Conservation (phyloP, 2,329 filamentous ascomycete species). For the Pyrenophora teres region DNA sequence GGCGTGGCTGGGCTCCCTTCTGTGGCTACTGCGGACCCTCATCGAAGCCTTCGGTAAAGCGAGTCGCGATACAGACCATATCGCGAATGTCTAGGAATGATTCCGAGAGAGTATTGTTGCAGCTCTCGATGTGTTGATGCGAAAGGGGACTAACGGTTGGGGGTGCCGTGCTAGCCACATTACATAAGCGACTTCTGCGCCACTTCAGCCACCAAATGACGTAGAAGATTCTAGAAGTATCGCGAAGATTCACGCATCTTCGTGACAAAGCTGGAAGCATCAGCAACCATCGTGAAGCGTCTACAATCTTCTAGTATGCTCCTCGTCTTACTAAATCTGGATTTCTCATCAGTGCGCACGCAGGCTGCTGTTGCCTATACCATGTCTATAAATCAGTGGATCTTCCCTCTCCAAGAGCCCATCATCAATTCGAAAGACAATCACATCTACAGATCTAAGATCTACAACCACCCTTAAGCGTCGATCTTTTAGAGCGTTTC, state of each 20-base stretch:
- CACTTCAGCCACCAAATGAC: background rate
- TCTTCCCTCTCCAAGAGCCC: slow-evolving; percentile 15
- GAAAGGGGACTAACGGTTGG: no score
- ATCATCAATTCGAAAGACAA: slow-evolving; percentile 35
- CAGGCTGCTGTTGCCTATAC: slow-evolving; percentile 33
- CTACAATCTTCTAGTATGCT: slow-evolving; percentile 35
- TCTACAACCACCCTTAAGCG: slow-evolving; percentile 25
- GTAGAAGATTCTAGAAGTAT: slow-evolving; percentile 31
- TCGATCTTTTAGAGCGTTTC: slow-evolving; percentile 16
- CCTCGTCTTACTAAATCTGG: slow-evolving; percentile 31
- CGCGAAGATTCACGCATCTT: slow-evolving; percentile 30
- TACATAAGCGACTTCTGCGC: slow-evolving; percentile 30
- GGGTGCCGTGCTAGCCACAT: background rate
- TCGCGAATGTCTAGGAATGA: no score
- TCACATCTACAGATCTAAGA: slow-evolving; percentile 28
- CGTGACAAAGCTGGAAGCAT: slow-evolving; percentile 31
- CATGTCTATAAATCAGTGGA: slow-evolving; percentile 42
- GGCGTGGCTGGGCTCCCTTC: no score
- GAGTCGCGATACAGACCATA: no score
- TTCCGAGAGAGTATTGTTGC: no score
- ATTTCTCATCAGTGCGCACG: slow-evolving; percentile 35
- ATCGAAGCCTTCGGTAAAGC: no score
- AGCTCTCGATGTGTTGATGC: no score
- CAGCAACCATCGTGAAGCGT: slow-evolving; percentile 29
- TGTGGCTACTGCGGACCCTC: no score